Evolutionary conservation across 106 monocot genomes (phyloP).

Genomic region (Allium sativum): DNA sequence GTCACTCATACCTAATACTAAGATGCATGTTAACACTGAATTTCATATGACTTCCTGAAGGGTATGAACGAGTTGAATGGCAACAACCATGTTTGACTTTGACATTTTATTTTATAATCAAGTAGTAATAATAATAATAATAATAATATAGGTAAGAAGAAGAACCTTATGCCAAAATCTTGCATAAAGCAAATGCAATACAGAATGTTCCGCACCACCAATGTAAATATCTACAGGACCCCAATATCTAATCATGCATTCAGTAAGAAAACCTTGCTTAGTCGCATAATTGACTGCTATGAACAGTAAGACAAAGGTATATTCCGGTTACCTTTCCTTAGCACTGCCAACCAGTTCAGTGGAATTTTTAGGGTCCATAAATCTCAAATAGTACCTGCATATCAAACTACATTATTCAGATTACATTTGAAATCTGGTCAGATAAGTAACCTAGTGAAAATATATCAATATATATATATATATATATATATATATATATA

Average conservation of each 20-base stretch:
- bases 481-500: no score
- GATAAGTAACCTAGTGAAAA: no score
- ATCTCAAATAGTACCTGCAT: constrained; percentile 89
- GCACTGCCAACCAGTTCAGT: constrained; percentile 54
- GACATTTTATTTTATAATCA: not conserved
- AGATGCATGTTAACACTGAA: no score
- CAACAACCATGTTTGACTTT: not conserved
- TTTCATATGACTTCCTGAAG: not conserved
- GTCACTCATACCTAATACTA: no score
- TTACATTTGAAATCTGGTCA: no score
- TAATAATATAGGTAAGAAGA: not conserved
- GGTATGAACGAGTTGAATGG: not conserved
- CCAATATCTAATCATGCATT: constrained; percentile 61
- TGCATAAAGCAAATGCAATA: constrained; percentile 95
- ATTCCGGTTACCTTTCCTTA: constrained; percentile 52
- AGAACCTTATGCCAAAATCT: constrained; percentile 99
- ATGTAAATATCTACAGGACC: constrained; percentile 95
- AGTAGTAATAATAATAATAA: not conserved
- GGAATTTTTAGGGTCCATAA: constrained; percentile 87
- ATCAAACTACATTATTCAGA: not conserved
- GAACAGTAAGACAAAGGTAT: no score
- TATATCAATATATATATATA: no score
- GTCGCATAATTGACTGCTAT: no score
- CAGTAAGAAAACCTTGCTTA: not conserved
- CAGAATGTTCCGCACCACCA: constrained; percentile 99